Evolutionary conservation across 768 basidiomycete species (phyloP), one percentile per base, ranked within the genome.

Genomic region (Collybia mongolica): DNA sequence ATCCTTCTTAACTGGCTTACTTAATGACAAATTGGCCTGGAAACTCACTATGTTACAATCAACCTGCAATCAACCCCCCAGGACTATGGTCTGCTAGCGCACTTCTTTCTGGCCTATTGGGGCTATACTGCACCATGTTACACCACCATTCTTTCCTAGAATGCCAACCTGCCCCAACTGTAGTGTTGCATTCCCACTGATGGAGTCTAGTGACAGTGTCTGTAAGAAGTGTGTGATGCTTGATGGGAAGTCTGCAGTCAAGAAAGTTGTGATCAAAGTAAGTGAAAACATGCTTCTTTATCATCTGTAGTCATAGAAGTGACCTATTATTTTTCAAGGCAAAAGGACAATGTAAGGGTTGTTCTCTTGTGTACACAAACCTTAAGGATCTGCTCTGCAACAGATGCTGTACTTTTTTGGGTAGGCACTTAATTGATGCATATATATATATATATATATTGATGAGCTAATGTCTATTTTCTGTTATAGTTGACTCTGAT

Each of bases 331-430:
- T 8, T 11, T 12, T 32, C 11, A 18, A 44, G 43, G 43, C 6
- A 6, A 44, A 44, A 32, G 43, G 43, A n/a, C 43, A 44, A 44
- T 44, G 43, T 32, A 44, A 44, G 26, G 43, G 28, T 44, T 44
- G 43, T 18, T 44, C 17, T 5, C 43, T 44, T 18, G 28, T 44
- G 15, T 44, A 44, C 17, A 18, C 43, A 5, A 44, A 44, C 35
- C 43, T 44, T 2, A 24, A 44, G 28, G 28, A 44, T 11, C 43
- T 7, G 14, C 15, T 44, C 28, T 44, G 43, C 35, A 44, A 44
- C 14, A n/a, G 17, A 29, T 44, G 43, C 43, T 44, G 28, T 20
- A 44, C 19, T 24, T 44, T 44, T 44, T 44, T 18, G 12, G 43
- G 43, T 44, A 32, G 4, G 42, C 17, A 24, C 24, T 3, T 15